Evolutionary conservation across 257 asterid species (phyloP), one percentile per base, ranked within the genome.

Genomic region (Schizonepeta tenuifolia): DNA sequence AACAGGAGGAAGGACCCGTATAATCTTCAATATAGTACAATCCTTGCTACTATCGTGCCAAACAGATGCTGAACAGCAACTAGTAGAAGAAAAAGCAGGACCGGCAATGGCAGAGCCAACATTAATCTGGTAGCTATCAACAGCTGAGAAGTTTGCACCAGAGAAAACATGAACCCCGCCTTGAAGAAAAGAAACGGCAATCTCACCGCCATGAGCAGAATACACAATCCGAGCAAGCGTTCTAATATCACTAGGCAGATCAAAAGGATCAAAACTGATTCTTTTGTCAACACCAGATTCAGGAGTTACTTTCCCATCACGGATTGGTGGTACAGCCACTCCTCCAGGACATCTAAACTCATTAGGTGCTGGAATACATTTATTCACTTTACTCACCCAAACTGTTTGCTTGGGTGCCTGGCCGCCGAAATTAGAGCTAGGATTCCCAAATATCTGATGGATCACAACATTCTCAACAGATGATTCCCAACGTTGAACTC

Each of bases 401-500:
- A 95, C 99, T 21, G 99, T 95, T 86, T 95, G 98, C 82, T 90
- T 92, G 51, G 99, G 99, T 64, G 93, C 83, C 75, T 87, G 98
- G 24, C 92, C 95, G 76, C 95, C 89, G 53, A 92, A 90, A 73
- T 82, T 89, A 62, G 98, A 86, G 75, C 85, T 84, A 70, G 96
- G 93, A 83, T 85, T 90, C 49, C 99, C 99, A 84, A 95, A 95
- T 81, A 95, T 90, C 75, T 83, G 98, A 86, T 95, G 98, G 78
- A 95, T 91, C 74, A 95, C 99, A 75, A 95, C 99, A 81, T 90
- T 83, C 88, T 95, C 96, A 49, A 92, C 92, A 41, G 99, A 84
- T 57, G 99, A 92, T 76, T 95, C 99, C 99, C 99, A 95, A 26
- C 99, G 92, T 78, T 92, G 99, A 73, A 95, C 96, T 85, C 99